Evolutionary conservation across 1,139 yeast genomes (phyloP).

Genomic region (Magnusiomyces magnusii): DNA sequence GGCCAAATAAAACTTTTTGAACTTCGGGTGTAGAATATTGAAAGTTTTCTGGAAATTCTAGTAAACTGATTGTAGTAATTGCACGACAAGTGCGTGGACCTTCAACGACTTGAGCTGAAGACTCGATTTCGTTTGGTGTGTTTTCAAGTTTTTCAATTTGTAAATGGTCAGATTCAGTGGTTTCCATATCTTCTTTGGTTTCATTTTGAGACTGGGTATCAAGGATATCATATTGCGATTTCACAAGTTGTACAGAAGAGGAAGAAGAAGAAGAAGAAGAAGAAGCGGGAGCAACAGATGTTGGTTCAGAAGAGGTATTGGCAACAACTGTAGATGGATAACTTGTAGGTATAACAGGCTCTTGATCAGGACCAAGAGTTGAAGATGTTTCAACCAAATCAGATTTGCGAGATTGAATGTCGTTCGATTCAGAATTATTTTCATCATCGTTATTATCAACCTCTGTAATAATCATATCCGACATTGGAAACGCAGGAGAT

Average conservation of each 20-base stretch:
- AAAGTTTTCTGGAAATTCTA: conserved; percentile 28
- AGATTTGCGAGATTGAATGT: not conserved
- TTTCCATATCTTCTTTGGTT: not conserved
- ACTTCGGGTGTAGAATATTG: conserved; percentile 33
- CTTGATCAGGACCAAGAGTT: not conserved
- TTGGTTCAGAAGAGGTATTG: not conserved
- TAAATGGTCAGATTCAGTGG: not conserved
- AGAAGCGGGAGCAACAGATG: not conserved
- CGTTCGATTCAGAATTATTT: not conserved
- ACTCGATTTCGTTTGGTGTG: conserved; percentile 1
- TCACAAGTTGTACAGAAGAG: not conserved
- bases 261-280: not conserved
- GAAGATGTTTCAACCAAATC: not conserved
- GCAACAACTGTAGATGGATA: not conserved
- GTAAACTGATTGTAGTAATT: conserved; percentile 23
- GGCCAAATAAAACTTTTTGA: conserved; percentile 50
- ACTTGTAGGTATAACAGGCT: not conserved
- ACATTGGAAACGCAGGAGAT: conserved; percentile 1
- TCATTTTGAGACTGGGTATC: not conserved
- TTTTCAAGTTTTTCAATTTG: not conserved
- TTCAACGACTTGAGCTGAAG: conserved; percentile 17
- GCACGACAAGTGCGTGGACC: conserved; percentile 25
- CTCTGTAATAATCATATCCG: not conserved
- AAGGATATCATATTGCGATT: not conserved
- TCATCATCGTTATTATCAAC: not conserved